Evolutionary conservation across 2,329 filamentous ascomycete genomes (phyloP).

Genomic region (Ceratocystis cubensis): DNA sequence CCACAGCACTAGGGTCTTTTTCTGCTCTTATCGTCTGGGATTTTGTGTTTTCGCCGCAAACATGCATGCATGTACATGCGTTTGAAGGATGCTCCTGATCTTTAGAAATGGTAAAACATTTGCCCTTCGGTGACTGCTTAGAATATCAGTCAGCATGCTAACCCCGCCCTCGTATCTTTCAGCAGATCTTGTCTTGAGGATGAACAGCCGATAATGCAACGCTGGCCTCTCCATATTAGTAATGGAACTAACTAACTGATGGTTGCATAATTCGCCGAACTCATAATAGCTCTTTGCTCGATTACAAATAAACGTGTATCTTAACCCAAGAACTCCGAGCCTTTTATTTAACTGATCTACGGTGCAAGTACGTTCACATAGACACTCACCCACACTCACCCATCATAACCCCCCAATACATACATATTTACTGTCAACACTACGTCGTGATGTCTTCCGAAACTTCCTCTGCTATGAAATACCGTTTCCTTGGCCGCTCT

Average conservation of each 20-base stretch:
- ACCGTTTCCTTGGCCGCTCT: constrained; percentile 57
- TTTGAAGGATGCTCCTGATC: not conserved
- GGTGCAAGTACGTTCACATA: not conserved
- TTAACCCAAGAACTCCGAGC: too few relatives aligned
- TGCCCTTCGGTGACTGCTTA: not conserved
- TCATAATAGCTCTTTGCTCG: not conserved
- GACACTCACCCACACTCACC: not conserved
- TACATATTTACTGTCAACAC: not conserved
- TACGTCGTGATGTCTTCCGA: constrained; percentile 8
- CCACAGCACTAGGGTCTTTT: not conserved
- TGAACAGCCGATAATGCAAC: not conserved
- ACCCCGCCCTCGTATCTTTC: not conserved
- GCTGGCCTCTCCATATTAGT: constrained; percentile 1
- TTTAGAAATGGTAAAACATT: not conserved
- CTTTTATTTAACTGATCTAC: too few relatives aligned
- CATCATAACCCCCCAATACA: too few relatives aligned
- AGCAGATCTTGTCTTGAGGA: not conserved
- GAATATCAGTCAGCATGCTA: not conserved
- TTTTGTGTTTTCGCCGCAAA: not conserved
- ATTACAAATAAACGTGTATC: not conserved
- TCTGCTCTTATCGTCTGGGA: not conserved
- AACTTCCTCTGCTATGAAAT: constrained; percentile 45
- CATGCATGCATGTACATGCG: not conserved
- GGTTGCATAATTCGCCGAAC: not conserved
- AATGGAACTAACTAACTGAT: not conserved